These are phyloP conservation scores for Aurifilum marmelostoma DNA, from an alignment of 2,329 filamentous ascomycete genomes.

Conservation along the genomic window DNA sequence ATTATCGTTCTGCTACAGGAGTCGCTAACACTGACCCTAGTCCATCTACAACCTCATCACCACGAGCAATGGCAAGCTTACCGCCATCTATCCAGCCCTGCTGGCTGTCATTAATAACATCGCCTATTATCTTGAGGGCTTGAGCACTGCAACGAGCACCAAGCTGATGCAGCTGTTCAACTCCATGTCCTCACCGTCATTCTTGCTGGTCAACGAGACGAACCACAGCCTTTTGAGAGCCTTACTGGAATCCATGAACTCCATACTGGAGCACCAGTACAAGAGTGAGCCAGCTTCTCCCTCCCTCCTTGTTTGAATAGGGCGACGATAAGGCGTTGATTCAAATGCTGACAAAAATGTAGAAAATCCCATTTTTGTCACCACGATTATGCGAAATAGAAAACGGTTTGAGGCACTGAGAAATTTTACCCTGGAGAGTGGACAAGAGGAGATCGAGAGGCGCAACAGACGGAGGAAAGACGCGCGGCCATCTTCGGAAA, in stretches of 20 bases:
- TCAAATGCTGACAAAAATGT: conserved; percentile 30
- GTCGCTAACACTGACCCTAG: conserved; percentile 46
- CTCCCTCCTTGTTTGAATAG: not conserved
- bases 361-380: conserved; percentile 83
- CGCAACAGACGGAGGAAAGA: conserved; percentile 74
- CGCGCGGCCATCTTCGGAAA: conserved; percentile 51
- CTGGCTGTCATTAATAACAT: conserved; percentile 94
- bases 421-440: conserved; percentile 88
- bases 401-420: conserved; percentile 84
- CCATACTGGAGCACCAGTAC: conserved; percentile 88
- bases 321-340: no score
- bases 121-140: conserved; percentile 77
- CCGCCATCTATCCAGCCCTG: conserved; percentile 89
- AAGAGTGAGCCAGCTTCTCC: conserved; percentile 59
- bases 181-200: conserved; percentile 92
- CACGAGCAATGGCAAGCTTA: conserved; percentile 84
- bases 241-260: conserved; percentile 85
- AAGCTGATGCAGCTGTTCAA: conserved; percentile 87
- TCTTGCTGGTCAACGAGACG: conserved; percentile 87
- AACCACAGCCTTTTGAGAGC: conserved; percentile 84
- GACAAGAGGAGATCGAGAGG: conserved; percentile 86
- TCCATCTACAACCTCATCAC: conserved; percentile 93
- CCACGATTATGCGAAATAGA: conserved; percentile 76
- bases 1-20: conserved; percentile 25
- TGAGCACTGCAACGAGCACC: conserved; percentile 74